Evolutionary conservation across 305 asterid species (phyloP).

Genomic region (Fraxinus paxiana): DNA sequence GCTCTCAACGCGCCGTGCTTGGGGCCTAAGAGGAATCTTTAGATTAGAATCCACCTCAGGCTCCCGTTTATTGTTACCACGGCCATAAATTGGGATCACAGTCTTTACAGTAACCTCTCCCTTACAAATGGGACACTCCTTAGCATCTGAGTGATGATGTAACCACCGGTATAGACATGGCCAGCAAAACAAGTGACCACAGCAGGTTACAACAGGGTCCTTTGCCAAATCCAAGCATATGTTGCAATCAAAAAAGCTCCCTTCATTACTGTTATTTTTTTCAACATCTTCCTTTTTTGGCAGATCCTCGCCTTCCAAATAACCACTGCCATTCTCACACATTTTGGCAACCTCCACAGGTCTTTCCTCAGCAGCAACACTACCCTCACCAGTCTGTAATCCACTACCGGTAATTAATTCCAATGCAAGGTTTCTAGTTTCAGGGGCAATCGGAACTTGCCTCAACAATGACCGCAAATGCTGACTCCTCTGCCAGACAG

Average conservation of each 20-base stretch:
- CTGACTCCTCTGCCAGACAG: conserved; percentile 34
- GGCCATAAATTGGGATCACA: conserved; percentile 10
- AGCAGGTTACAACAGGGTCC: conserved; percentile 6
- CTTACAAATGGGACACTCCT: conserved; percentile 25
- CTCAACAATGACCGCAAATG: conserved; percentile 43
- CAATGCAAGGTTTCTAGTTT: conserved; percentile 37
- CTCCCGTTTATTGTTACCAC: not conserved
- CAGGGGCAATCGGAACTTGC: conserved; percentile 37
- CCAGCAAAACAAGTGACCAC: conserved; percentile 33
- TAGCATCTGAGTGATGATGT: conserved; percentile 15
- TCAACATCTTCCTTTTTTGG: not conserved
- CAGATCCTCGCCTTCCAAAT: not conserved
- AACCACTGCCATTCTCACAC: not conserved
- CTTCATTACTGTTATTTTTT: not conserved
- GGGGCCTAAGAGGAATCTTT: conserved; percentile 11
- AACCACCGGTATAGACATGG: conserved; percentile 20
- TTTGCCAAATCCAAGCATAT: conserved; percentile 25
- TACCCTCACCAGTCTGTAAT: conserved; percentile 23
- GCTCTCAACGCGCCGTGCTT: conserved; percentile 6
- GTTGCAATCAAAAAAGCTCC: conserved; percentile 26
- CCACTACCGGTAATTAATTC: conserved; percentile 25
- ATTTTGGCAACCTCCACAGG: not conserved
- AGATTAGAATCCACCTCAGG: not conserved
- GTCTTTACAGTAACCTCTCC: conserved; percentile 18
- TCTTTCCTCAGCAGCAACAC: conserved; percentile 13